Base-by-base conservation (phyloP, 805 yeast species). In the Kodamaea nitidulidarum region DNA sequence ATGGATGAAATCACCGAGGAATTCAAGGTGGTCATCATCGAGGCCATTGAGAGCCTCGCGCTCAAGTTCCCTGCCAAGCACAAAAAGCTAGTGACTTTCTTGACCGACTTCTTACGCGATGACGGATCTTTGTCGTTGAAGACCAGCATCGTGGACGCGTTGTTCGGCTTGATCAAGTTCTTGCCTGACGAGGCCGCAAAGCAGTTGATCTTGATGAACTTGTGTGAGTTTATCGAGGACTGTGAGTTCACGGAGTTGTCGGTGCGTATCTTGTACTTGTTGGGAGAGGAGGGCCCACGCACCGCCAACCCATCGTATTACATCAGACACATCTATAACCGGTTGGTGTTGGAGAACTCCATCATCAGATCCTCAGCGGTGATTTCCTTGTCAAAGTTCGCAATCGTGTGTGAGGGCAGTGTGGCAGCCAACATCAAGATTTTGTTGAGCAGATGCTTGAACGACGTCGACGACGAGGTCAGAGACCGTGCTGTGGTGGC, bases 201-300 rank as follows among this genome's bases (percentile, higher is more conserved):
- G 54, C 93, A 85, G 51, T 63, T 76, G 35, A 95, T 96, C 15
- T 71, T 93, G 55, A 88, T 85, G 65, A 83, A 83, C 61, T 73
- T 93, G 52, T 88, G 98, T 73, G 98, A 93, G 63, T 90, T 88
- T 58, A 93, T 93, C 54, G 98, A 93, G 66, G 98, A 93, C 71
- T 93, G 98, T 68, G 98, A 93, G 67, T 91, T 75, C 67, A 85
- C 96, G 21, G 96, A 88, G 64, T 78, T 93, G 45, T 79, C 95
- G 18, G 95, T 90, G n/a, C 79, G 98, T 57, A 82, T 93, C 42
- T 73, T 93, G 61, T 96, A 90, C 64, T 64, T 91, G 45, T 75
- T 93, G 48, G 98, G 98, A 58, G 85, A 81, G 49, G 95, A 90
- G 63, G 98, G 98, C 45, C 97, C 98, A 54, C 68, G 73, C 42